These are phyloP conservation scores for Apiotrichum akiyoshidainum DNA, from an alignment of 1,284 basidiomycete species.

Conservation along the genomic window DNA sequence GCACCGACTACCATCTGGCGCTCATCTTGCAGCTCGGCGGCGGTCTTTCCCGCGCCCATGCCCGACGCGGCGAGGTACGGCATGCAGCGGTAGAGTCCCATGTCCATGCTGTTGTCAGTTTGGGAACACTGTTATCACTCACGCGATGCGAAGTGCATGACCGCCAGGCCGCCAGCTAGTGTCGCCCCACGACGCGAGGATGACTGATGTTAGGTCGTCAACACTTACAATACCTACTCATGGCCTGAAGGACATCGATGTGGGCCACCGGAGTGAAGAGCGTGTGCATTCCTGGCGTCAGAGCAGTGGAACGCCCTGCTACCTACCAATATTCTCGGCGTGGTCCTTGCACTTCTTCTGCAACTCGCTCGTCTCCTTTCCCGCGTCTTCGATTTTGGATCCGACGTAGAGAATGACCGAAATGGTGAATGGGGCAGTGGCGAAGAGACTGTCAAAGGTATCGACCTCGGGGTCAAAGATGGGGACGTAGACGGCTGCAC, in stretches of 20 bases:
- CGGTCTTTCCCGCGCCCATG: conserved; percentile 60
- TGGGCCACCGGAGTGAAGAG: conserved; percentile 76
- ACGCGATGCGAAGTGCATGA: conserved; percentile 83
- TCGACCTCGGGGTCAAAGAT: conserved; percentile 73
- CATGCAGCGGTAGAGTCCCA: conserved; percentile 84
- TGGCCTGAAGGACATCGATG: conserved; percentile 79
- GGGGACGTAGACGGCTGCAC: conserved; percentile 79
- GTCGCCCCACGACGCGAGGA: conserved; percentile 45
- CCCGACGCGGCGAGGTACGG: conserved; percentile 70
- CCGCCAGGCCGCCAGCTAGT: conserved; percentile 51
- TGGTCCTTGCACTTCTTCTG: conserved; percentile 58
- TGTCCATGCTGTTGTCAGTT: conserved; percentile 59
- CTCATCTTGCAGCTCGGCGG: conserved; percentile 60
- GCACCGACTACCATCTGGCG: conserved; percentile 71
- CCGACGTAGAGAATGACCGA: conserved; percentile 83
- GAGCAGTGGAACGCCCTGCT: background rate
- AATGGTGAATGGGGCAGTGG: conserved; percentile 41
- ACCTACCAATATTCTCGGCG: conserved; percentile 69
- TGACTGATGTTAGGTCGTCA: conserved; percentile 23
- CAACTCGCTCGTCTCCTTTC: conserved; percentile 54
- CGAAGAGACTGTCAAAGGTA: conserved; percentile 60
- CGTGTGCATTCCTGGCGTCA: conserved; percentile 59
- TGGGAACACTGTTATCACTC: background rate
- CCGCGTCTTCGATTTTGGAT: conserved; percentile 75
- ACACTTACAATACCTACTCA: conserved; percentile 50